phyloP scores from a whole-genome alignment of 1,139 yeast genomes.

The Lizanozyma gosingica region DNA sequence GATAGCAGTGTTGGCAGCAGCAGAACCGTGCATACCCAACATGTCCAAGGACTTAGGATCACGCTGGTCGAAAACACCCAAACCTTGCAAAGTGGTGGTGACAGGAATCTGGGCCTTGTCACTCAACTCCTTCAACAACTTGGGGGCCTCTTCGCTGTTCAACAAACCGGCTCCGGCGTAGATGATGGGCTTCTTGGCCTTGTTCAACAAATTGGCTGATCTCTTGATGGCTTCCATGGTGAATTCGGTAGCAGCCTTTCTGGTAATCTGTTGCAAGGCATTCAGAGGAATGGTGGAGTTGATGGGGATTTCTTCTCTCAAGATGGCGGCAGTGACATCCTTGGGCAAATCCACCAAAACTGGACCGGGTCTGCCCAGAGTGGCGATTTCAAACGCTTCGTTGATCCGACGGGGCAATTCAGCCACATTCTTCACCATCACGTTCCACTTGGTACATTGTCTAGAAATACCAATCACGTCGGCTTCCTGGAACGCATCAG shows the following conservation, averaged over 20 bases:
- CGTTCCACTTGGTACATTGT: conserved; percentile 98
- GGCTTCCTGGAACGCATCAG: conserved; percentile 99
- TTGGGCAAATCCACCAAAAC: conserved; percentile 95
- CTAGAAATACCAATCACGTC: conserved; percentile 95
- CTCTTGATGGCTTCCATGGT: conserved; percentile 66
- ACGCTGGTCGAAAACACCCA: conserved; percentile 90
- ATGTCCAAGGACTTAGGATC: conserved; percentile 88
- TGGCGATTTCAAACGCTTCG: conserved; percentile 96
- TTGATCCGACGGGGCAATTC: conserved; percentile 93
- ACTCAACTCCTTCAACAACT: conserved; percentile 68
- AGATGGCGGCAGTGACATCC: conserved; percentile 90
- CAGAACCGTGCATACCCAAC: conserved; percentile 98
- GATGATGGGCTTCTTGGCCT: conserved; percentile 79
- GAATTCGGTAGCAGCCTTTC: conserved; percentile 65
- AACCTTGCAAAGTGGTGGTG: conserved; percentile 88
- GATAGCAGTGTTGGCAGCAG: conserved; percentile 89
- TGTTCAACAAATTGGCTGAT: conserved; percentile 70
- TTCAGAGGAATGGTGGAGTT: conserved; percentile 78
- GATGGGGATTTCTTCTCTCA: conserved; percentile 81
- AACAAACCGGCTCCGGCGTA: conserved; percentile 91
- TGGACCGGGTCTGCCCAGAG: conserved; percentile 96
- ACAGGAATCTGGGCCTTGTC: conserved; percentile 92
- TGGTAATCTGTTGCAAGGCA: conserved; percentile 64
- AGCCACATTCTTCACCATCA: conserved; percentile 90
- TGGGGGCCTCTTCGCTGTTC: conserved; percentile 75